Evolutionary conservation across 2,329 filamentous ascomycete genomes (phyloP).

Genomic region (Nigrospora oryzae): DNA sequence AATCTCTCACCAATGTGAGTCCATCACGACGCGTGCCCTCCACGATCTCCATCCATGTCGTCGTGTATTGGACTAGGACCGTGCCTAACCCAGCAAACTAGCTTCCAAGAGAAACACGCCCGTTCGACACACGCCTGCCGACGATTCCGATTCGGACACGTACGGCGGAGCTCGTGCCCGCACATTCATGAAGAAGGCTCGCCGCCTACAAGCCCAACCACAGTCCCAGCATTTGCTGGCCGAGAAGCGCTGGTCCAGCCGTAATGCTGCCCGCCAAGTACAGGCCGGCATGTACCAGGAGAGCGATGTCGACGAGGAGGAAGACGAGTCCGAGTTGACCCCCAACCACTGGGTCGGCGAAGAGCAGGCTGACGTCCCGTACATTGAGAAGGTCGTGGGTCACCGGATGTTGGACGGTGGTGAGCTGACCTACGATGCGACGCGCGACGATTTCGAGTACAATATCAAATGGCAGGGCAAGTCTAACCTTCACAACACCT

Average conservation of each 20-base stretch:
- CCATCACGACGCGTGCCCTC: constrained; percentile 1
- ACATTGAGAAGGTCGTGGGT: constrained; percentile 85
- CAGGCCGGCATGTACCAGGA: constrained; percentile 57
- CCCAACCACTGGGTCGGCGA: constrained; percentile 62
- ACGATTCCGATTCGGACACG: constrained; percentile 63
- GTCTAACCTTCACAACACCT: constrained; percentile 91
- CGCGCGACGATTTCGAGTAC: constrained; percentile 75
- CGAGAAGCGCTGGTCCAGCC: constrained; percentile 87
- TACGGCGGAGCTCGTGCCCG: constrained; percentile 72
- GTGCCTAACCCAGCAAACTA: constrained; percentile 17
- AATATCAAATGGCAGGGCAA: constrained; percentile 96
- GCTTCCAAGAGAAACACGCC: constrained; percentile 55
- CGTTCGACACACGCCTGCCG: constrained; percentile 40
- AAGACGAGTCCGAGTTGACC: constrained; percentile 54
- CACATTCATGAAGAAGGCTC: constrained; percentile 66
- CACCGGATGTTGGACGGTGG: constrained; percentile 69
- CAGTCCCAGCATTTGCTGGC: constrained; percentile 58
- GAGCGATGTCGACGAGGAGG: constrained; percentile 54
- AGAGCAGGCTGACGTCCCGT: constrained; percentile 67
- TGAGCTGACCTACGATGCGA: constrained; percentile 47
- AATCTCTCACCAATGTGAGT: constrained; percentile 55
- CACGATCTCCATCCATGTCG: constrained; percentile 3
- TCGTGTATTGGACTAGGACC: constrained; percentile 1
- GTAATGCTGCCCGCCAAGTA: constrained; percentile 65
- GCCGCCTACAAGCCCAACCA: constrained; percentile 56